These are phyloP conservation scores for Achlya hypogyna DNA, from an alignment of 352 stramenopile genomes.

Conservation along the genomic window DNA sequence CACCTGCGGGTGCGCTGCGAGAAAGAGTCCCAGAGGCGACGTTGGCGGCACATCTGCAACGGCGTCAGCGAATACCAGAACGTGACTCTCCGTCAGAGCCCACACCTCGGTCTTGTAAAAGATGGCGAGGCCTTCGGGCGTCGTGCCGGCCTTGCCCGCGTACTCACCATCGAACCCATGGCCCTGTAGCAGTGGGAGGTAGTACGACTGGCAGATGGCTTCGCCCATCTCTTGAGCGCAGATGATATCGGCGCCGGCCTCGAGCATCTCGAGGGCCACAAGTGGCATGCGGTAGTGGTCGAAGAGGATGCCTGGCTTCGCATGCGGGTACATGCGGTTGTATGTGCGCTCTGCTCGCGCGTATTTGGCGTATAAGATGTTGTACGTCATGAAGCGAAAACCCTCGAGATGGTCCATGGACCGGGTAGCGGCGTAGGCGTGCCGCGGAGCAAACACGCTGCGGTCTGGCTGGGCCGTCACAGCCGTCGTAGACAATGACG, in stretches of 20 bases:
- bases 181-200: slow-evolving; percentile 40
- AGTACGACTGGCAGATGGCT: slow-evolving; percentile 41
- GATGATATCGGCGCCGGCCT: slow-evolving; percentile 49
- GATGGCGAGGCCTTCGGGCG: slow-evolving; percentile 54
- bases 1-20: slow-evolving; percentile 51
- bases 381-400: slow-evolving; percentile 78
- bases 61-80: slow-evolving; percentile 32
- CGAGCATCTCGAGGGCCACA: slow-evolving; percentile 59
- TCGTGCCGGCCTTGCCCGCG: slow-evolving; percentile 55
- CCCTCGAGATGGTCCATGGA: slow-evolving; percentile 16
- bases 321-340: slow-evolving; percentile 57
- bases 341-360: slow-evolving; percentile 43
- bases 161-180: slow-evolving; percentile 48
- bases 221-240: slow-evolving; percentile 71
- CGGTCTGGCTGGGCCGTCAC: slow-evolving; percentile 31
- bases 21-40: slow-evolving; percentile 26
- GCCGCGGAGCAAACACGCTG: slow-evolving; percentile 37
- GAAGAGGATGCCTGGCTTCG: slow-evolving; percentile 30
- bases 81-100: slow-evolving; percentile 37
- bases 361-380: slow-evolving; percentile 68
- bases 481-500: neutral
- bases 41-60: slow-evolving; percentile 30
- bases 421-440: slow-evolving; percentile 20
- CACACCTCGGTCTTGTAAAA: slow-evolving; percentile 38
- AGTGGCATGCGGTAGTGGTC: slow-evolving; percentile 69